These are phyloP conservation scores for Pseudonitzschia multiseries DNA, from an alignment of 108 stramenopile genomes.

Conservation along the genomic window DNA sequence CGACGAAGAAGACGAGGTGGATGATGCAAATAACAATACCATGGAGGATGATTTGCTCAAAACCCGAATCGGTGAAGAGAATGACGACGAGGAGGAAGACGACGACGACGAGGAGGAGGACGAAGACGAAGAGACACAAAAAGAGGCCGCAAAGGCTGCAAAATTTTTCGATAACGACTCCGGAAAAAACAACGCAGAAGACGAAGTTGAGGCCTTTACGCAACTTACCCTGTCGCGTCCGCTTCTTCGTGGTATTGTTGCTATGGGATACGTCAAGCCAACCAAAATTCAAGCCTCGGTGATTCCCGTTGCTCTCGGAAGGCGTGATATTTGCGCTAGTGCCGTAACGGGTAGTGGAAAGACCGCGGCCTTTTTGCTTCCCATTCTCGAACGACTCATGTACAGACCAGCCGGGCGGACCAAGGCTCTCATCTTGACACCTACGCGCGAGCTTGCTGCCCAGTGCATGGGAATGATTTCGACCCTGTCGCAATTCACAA, in stretches of 20 bases:
- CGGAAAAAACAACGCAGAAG: slow-evolving; percentile 19
- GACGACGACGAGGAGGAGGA: slow-evolving; percentile 43
- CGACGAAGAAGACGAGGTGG: slow-evolving; percentile 50
- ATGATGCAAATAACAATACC: slow-evolving; percentile 38
- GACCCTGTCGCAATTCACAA: slow-evolving; percentile 88
- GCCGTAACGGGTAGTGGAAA: slow-evolving; percentile 82
- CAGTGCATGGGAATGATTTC: slow-evolving; percentile 91
- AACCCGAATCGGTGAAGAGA: slow-evolving; percentile 46
- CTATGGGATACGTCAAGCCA: slow-evolving; percentile 93
- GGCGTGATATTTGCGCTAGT: slow-evolving; percentile 93
- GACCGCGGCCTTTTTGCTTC: slow-evolving; percentile 96
- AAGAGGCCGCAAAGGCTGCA: slow-evolving; percentile 71
- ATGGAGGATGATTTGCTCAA: slow-evolving; percentile 59
- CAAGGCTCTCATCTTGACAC: slow-evolving; percentile 83
- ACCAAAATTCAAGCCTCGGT: slow-evolving; percentile 93
- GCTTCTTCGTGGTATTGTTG: slow-evolving; percentile 88
- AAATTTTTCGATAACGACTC: slow-evolving; percentile 62
- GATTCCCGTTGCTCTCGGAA: slow-evolving; percentile 91
- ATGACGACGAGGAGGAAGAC: slow-evolving; percentile 31
- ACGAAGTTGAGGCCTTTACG: slow-evolving; percentile 70
- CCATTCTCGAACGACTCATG: slow-evolving; percentile 91
- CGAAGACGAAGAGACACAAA: slow-evolving; percentile 53
- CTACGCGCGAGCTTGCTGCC: slow-evolving; percentile 95
- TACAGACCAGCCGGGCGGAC: slow-evolving; percentile 76
- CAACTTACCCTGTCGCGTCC: slow-evolving; percentile 93